A percentile compares a stretch with the other conserved stretches of the same genome.
These are phyloP conservation scores for Flaveria robusta DNA, from an alignment of 129 eudicot genomes.

Conservation along the genomic window DNA sequence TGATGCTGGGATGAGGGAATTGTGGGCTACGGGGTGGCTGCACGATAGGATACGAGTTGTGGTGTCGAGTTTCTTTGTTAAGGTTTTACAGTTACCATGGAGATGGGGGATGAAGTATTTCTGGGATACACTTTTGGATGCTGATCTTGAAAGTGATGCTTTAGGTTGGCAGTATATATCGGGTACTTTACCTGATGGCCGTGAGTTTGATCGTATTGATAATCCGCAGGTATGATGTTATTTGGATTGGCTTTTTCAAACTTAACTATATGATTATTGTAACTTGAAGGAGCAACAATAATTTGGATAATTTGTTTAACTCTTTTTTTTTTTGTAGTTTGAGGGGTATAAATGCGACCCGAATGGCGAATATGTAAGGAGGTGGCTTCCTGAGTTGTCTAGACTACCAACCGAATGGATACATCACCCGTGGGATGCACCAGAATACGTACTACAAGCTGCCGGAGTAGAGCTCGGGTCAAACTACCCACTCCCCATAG, in stretches of 20 bases:
- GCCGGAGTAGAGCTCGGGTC: slow-evolving; percentile 89
- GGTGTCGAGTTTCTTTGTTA: slow-evolving; percentile 86
- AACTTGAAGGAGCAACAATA: not conserved
- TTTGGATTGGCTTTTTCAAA: not conserved
- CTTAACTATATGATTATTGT: too few species aligned
- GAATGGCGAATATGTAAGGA: slow-evolving; percentile 84
- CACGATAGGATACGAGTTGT: slow-evolving; percentile 87
- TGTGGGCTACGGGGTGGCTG: slow-evolving; percentile 92
- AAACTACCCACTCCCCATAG: slow-evolving; percentile 80
- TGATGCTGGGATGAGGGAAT: slow-evolving; percentile 96
- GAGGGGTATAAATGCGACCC: slow-evolving; percentile 90
- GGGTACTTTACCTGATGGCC: slow-evolving; percentile 84
- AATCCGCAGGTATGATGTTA: slow-evolving; percentile 66
- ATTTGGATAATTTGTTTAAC: not conserved
- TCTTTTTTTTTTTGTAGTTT: slow-evolving; percentile 42
- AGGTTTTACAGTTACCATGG: slow-evolving; percentile 90
- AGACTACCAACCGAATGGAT: slow-evolving; percentile 91
- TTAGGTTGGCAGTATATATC: slow-evolving; percentile 92
- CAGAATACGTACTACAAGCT: slow-evolving; percentile 78
- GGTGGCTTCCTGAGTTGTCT: slow-evolving; percentile 89
- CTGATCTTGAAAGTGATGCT: slow-evolving; percentile 92
- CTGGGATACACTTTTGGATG: slow-evolving; percentile 95
- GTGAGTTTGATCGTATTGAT: slow-evolving; percentile 75
- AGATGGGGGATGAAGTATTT: slow-evolving; percentile 96
- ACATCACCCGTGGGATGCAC: slow-evolving; percentile 94